A percentile compares a stretch with the other conserved stretches of the same genome.
These are phyloP conservation scores for Wickerhamiella vanderwaltii DNA, from an alignment of 805 yeast genomes.

Conservation along the genomic window DNA sequence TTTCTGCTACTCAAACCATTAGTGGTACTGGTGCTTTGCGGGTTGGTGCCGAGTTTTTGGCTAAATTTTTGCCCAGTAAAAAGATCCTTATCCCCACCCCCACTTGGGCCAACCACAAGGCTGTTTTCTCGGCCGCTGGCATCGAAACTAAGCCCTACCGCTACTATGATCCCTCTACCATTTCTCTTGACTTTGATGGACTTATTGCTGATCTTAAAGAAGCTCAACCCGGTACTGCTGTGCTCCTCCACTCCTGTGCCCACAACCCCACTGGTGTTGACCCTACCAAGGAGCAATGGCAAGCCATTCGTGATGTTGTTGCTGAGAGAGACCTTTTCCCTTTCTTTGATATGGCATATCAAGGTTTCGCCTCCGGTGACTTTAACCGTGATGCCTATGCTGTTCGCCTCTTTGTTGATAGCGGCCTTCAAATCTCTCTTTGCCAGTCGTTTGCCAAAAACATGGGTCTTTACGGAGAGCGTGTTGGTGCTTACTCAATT, in stretches of 20 bases:
- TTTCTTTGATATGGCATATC: constrained; percentile 89
- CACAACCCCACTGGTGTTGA: constrained; percentile 98
- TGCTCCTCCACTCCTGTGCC: constrained; percentile 88
- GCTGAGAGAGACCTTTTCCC: constrained; percentile 57
- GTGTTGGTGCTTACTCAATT: constrained; percentile 86
- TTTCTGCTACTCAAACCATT: constrained; percentile 58
- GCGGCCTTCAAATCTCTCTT: constrained; percentile 49
- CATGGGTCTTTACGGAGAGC: constrained; percentile 94
- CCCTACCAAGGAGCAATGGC: constrained; percentile 78
- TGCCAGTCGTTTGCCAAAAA: constrained; percentile 97
- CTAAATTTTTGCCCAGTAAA: constrained; percentile 34
- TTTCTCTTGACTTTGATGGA: constrained; percentile 60
- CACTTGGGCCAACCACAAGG: constrained; percentile 96
- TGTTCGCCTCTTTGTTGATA: constrained; percentile 41
- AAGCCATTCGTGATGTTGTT: constrained; percentile 48
- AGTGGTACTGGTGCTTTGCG: constrained; percentile 91
- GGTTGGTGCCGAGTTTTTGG: constrained; percentile 62
- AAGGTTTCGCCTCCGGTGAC: constrained; percentile 91
- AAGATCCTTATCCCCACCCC: constrained; percentile 69
- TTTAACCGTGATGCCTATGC: constrained; percentile 77
- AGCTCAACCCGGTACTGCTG: constrained; percentile 55
- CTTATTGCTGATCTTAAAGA: constrained; percentile 46
- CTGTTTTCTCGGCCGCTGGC: constrained; percentile 64
- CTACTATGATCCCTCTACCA: constrained; percentile 68
- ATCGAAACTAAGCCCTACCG: constrained; percentile 60